phyloP scores from a whole-genome alignment of 257 asterid species.

The Scutellaria baicalensis region DNA sequence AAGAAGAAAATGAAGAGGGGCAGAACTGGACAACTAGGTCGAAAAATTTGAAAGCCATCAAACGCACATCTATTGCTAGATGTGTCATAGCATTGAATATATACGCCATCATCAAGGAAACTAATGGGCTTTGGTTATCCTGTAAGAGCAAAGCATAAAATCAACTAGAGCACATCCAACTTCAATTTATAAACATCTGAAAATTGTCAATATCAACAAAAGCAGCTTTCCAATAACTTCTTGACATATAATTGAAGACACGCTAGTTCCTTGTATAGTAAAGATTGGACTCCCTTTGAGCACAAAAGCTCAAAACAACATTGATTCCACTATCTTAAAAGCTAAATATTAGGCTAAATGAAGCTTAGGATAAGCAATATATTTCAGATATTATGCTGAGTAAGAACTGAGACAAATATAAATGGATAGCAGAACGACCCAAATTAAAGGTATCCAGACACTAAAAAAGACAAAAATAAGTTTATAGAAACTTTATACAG shows the following conservation, averaged over 20 bases:
- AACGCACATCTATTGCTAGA: slow-evolving; percentile 69
- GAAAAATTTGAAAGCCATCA: slow-evolving; percentile 78
- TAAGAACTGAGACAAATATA: background rate
- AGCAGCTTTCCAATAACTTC: background rate
- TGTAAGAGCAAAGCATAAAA: slow-evolving; percentile 30
- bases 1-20: slow-evolving; percentile 63
- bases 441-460: background rate
- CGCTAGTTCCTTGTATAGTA: background rate
- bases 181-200: slow-evolving; percentile 7
- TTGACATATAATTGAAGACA: background rate
- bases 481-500: background rate
- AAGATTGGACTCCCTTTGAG: background rate
- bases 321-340: background rate
- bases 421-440: background rate
- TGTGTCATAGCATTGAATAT: slow-evolving; percentile 83
- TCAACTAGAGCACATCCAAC: slow-evolving; percentile 9
- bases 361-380: background rate
- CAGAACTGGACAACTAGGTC: slow-evolving; percentile 73
- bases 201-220: background rate
- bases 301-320: background rate
- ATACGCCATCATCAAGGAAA: slow-evolving; percentile 80
- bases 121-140: slow-evolving; percentile 74
- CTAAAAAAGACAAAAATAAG: background rate
- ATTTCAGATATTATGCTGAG: background rate
- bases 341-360: background rate